These are phyloP conservation scores for Coniochaeta sp. DNA, from an alignment of 2,329 filamentous ascomycete species.

Conservation along the genomic window DNA sequence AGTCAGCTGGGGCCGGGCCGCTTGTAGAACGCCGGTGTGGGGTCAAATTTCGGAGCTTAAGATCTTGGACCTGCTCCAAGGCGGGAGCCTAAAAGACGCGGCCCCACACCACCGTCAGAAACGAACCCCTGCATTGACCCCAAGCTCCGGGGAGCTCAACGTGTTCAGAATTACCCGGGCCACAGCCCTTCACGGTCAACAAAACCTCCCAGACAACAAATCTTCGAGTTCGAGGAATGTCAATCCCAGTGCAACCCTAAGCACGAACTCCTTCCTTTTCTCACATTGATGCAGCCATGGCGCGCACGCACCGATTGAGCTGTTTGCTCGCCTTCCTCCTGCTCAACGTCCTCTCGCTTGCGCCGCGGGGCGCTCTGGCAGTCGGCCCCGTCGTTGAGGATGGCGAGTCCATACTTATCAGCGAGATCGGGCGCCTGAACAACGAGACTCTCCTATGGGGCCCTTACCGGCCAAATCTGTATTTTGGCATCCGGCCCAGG, in stretches of 20 bases:
- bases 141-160: not conserved
- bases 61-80: too few species aligned
- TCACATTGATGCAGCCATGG: conserved; percentile 10
- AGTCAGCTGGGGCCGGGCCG: not conserved
- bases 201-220: not conserved
- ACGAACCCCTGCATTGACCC: not conserved
- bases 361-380: conserved; percentile 5
- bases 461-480: conserved; percentile 87
- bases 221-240: not conserved
- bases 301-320: conserved; percentile 18
- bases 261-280: not conserved
- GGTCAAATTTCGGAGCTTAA: too few species aligned
- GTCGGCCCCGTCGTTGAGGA: conserved; percentile 5
- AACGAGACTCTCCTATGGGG: conserved; percentile 94
- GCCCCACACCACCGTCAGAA: not conserved
- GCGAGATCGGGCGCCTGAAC: conserved; percentile 45
- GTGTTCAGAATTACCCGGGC: not conserved
- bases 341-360: conserved; percentile 12
- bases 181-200: not conserved
- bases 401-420: conserved; percentile 32
- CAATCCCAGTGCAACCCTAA: not conserved
- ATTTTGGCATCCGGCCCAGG: conserved; percentile 83
- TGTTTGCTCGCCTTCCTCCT: conserved; percentile 15
- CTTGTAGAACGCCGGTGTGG: not conserved
- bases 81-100: not conserved